Conservation (phyloP, 1,139 yeast species). For the Pichia sp. region DNA sequence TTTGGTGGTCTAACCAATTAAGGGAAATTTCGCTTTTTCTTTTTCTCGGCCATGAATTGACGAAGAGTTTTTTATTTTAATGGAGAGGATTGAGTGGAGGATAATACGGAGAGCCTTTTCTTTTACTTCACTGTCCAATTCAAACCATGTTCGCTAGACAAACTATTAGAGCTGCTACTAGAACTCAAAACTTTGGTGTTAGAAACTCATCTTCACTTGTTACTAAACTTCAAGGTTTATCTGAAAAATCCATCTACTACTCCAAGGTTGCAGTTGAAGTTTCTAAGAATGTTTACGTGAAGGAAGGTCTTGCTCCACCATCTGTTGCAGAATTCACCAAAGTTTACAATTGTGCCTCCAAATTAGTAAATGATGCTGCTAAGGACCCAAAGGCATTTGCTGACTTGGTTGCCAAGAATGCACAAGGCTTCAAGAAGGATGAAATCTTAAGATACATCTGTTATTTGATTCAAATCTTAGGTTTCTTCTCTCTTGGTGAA, state of each 20-base stretch:
- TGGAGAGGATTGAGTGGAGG: background rate
- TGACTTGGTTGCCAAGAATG: conserved; percentile 23
- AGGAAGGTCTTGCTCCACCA: conserved; percentile 94
- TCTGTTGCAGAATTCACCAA: conserved; percentile 67
- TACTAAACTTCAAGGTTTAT: conserved; percentile 8
- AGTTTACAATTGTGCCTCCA: conserved; percentile 53
- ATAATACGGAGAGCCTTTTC: no score
- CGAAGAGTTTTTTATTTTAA: background rate
- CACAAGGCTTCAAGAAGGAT: conserved; percentile 47
- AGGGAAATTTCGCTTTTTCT: no score
- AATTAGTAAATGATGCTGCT: conserved; percentile 31
- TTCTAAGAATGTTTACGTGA: conserved; percentile 81
- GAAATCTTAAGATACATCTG: conserved; percentile 63
- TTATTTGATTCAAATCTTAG: conserved; percentile 76
- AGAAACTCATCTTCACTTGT: conserved; percentile 15
- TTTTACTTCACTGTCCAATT: no score
- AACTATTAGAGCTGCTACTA: conserved; percentile 20
- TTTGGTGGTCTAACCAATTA: no score
- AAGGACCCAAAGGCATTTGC: conserved; percentile 39
- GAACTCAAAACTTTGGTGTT: conserved; percentile 16
- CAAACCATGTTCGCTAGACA: conserved; percentile 26
- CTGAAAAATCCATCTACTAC: conserved; percentile 67
- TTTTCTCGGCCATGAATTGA: background rate
- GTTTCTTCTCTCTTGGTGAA: conserved; percentile 92
- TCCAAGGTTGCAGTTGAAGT: conserved; percentile 82